Base-by-base conservation (phyloP, 805 yeast genomes). In the Metschnikowia reukaufii region DNA sequence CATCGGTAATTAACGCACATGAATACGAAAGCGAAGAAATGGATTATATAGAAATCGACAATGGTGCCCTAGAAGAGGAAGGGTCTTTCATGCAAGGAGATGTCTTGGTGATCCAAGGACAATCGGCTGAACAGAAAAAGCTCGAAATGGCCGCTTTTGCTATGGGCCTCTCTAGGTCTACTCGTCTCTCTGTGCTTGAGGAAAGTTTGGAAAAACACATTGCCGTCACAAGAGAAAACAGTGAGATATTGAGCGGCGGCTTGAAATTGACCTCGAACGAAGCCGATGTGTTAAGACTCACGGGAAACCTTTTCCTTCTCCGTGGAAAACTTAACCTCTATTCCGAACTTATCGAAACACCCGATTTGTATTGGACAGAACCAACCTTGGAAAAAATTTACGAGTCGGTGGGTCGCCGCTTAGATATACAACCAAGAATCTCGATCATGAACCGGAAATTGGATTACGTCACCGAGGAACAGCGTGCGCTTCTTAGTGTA, bases 361-460 rank as follows among this genome's bases (percentile, higher is more conserved):
- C 97, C 0, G 97, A 91, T 63, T 67, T 89, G 36, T 91, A 90
- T 65, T 91, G 97, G 97, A 79, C 88, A 38, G 96, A 90, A 60
- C 96, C 97, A 1, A 81, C 82, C 29, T 70, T 91, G 44, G 97
- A 91, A 60, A 75, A 76, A 44, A 81, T 89, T 8, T 91, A 88
- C 64, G 78, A 82, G 40, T 75, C 79, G 16, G 82, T 88, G 6
- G 85, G 95, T 0, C 77, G 77, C 39, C 79, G 79, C 18, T 70
- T 91, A 46, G 97, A 91, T 58, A 82, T 91, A 25, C 74, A 76
- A 25, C 86, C 92, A 5, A 73, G 97, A 51, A 86, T 90, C 39
- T 73, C 81, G 25, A 88, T 90, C 30, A 68, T 91, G 61, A 91
- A 91, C 63, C 77, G 90, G 44, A 90, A 90, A 62, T 68, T 91